Conservation (phyloP, 75 land plant species). For the Selaginella moellendorffii region DNA sequence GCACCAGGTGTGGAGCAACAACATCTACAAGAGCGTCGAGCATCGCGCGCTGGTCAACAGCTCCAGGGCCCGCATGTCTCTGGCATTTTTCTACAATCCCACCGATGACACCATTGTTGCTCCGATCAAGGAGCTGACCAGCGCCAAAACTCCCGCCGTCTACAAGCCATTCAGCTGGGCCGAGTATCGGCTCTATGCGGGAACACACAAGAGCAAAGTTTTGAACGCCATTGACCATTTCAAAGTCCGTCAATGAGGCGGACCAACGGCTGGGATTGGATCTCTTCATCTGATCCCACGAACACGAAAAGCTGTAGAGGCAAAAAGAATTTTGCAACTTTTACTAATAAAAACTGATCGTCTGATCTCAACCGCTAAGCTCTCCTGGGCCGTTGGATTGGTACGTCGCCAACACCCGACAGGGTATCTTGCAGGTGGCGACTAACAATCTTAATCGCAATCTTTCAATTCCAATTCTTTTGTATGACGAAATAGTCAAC, state of each 20-base stretch:
- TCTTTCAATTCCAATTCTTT: too few relatives aligned
- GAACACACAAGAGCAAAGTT: conserved; percentile 1
- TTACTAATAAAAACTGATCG: too few relatives aligned
- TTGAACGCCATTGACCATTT: conserved; percentile 4
- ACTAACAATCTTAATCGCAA: too few relatives aligned
- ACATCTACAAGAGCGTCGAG: conserved; percentile 2
- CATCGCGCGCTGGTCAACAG: conserved; percentile 6
- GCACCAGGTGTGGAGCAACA: conserved; percentile 5
- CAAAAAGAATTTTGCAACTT: too few relatives aligned
- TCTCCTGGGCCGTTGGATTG: too few relatives aligned
- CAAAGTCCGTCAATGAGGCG: neutral
- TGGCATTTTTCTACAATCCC: conserved; percentile 7
- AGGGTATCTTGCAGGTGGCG: too few relatives aligned
- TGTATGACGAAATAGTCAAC: too few relatives aligned
- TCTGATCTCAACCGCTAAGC: too few relatives aligned
- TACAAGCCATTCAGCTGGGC: conserved; percentile 1
- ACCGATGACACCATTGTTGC: neutral
- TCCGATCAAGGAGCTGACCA: neutral
- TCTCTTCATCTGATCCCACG: too few relatives aligned
- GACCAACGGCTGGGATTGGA: too few relatives aligned
- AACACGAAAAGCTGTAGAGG: too few relatives aligned
- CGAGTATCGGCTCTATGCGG: neutral
- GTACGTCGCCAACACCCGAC: too few relatives aligned
- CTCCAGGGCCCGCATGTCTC: conserved; percentile 4
- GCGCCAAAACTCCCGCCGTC: neutral